Evolutionary conservation across 2,329 filamentous ascomycete genomes (phyloP), one percentile per base, ranked within the genome.

Genomic region (Colletotrichum musicola): DNA sequence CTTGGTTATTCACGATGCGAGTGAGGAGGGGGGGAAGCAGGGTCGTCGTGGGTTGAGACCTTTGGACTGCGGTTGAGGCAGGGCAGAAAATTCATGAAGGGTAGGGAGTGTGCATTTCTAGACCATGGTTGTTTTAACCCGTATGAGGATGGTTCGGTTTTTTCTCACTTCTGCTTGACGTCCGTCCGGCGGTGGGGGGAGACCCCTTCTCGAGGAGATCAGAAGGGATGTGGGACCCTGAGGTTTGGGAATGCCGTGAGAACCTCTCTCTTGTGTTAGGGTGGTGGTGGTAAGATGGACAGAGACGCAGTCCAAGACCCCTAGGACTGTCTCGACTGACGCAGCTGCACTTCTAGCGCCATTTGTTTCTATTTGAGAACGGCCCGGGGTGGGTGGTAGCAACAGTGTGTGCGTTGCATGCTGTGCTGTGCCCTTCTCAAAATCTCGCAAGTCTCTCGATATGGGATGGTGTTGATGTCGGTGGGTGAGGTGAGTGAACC

Each of bases 401-500:
- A 16, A 18, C 20, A 46, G 14, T 7, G 22, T 25, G 22, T 58
- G 44, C 22, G 22, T 25, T 22, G 20, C 6, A 38, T 47, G 47
- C 12, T 42, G 57, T 50, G 58, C 46, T 4, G 1, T 16, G 2
- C 27, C 1, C 3, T 18, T 44, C 38, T 47, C n/a, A 5, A 50
- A 50, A 16, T 35, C 30, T 35, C 30, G 30, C 10, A 35, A 35
- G 46, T 14, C 9, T 46, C 22, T 46, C 22, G 22, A 9, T 40
- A 60, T 60, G 57, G 57, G 30, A 22, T 51, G 40, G 57, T 51
- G 7, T 42, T 49, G 20, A 25, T 16, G 58, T 13, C 57, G 56
- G 25, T 62, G 50, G 64, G 64, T 67, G 64, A 67, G 64, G 64
- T 63, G 38, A 67, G 38, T 64, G 49, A 27, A 35, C 7, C 30